Evolutionary conservation across 495 filamentous ascomycete genomes (phyloP).

Genomic region (Rostrohypoxylon terebratum): DNA sequence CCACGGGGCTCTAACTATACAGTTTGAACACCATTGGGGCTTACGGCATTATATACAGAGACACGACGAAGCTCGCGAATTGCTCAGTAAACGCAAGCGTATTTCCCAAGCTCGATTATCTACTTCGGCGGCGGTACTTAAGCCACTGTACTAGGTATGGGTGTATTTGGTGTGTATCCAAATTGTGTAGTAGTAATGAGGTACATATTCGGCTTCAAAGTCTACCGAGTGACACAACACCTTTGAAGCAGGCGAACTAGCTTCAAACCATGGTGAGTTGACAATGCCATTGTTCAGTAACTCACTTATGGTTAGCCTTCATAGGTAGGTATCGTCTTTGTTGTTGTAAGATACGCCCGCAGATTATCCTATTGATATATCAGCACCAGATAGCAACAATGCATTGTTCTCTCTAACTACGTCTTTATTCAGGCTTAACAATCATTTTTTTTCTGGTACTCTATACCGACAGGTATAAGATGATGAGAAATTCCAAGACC

Average conservation of each 20-base stretch:
- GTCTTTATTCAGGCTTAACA: not conserved
- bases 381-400: not conserved
- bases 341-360: not conserved
- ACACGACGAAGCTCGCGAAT: slow-evolving; percentile 62
- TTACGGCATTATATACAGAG: slow-evolving; percentile 56
- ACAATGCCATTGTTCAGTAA: not conserved
- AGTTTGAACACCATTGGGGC: slow-evolving; percentile 65
- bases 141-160: not conserved
- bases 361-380: no score
- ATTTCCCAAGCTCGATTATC: slow-evolving; percentile 66
- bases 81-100: slow-evolving; percentile 67
- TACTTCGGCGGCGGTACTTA: slow-evolving; percentile 52
- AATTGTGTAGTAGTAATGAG: not conserved
- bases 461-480: no score
- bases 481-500: no score
- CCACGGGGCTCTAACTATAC: slow-evolving; percentile 57
- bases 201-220: not conserved
- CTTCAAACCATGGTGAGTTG: not conserved
- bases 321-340: not conserved
- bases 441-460: no score
- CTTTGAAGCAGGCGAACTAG: no score
- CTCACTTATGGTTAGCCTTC: not conserved
- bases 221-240: not conserved
- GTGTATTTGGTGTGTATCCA: no score
- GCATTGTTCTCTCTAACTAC: not conserved